phyloP scores from a whole-genome alignment of 2,329 filamentous ascomycete genomes.

The Aureobasidium pullulans region DNA sequence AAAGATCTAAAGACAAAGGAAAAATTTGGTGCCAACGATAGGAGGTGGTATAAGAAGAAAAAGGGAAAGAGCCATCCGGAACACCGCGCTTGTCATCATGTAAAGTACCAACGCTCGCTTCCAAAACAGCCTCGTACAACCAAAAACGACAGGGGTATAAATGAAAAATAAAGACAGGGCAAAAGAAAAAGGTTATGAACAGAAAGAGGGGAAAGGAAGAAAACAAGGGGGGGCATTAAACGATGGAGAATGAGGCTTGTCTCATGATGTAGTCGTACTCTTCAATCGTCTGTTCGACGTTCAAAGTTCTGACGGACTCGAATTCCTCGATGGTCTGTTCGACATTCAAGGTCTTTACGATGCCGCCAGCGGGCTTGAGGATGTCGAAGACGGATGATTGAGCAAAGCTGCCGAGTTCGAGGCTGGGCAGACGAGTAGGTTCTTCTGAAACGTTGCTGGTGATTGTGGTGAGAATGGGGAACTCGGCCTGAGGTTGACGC shows the following conservation, averaged over 20 bases:
- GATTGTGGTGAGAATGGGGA: conserved; percentile 4
- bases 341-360: background rate
- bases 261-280: conserved; percentile 4
- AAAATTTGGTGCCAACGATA: background rate
- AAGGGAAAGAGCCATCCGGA: background rate
- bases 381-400: conserved; percentile 2
- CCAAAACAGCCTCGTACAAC: background rate
- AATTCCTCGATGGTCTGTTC: background rate
- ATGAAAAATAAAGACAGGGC: background rate
- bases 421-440: background rate
- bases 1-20: background rate
- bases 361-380: conserved; percentile 7
- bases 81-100: conserved; percentile 8
- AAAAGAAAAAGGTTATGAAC: background rate
- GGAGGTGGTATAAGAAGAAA: background rate
- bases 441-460: background rate
- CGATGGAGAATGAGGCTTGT: background rate
- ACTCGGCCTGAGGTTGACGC: background rate
- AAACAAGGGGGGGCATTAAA: background rate
- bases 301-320: background rate
- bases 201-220: background rate
- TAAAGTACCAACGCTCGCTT: background rate
- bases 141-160: conserved; percentile 4
- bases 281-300: conserved; percentile 1
- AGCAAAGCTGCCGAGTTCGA: background rate